phyloP scores from a whole-genome alignment of 2,329 filamentous ascomycete species.

The Xylariomycetidae sp. region DNA sequence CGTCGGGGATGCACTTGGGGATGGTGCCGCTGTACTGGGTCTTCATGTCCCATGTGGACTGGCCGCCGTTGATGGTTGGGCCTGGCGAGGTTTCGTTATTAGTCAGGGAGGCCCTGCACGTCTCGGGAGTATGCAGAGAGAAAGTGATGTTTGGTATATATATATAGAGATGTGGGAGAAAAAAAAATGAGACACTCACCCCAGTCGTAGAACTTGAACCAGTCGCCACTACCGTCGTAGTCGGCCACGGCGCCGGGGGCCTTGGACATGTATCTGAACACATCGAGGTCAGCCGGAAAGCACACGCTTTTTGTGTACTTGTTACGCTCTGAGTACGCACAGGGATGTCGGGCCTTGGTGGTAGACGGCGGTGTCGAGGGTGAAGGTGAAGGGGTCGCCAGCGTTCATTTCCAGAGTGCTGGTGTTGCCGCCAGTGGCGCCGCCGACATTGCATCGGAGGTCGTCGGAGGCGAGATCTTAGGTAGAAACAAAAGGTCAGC shows the following conservation, averaged over 20 bases:
- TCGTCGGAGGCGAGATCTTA: slow-evolving; percentile 33
- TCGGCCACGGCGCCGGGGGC: slow-evolving; percentile 28
- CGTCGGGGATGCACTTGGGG: slow-evolving; percentile 46
- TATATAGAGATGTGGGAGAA: too few species aligned
- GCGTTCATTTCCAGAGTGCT: slow-evolving; percentile 31
- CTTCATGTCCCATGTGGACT: slow-evolving; percentile 29
- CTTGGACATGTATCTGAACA: slow-evolving; percentile 33
- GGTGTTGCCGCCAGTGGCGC: slow-evolving; percentile 28
- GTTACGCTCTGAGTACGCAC: slow-evolving; percentile 4
- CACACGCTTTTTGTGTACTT: too few species aligned
- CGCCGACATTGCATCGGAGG: slow-evolving; percentile 37
- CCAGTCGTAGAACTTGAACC: slow-evolving; percentile 39
- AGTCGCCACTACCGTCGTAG: slow-evolving; percentile 35
- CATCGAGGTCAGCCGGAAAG: slow-evolving; percentile 2
- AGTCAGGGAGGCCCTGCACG: too few species aligned
- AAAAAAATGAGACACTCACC: too few species aligned
- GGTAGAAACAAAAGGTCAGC: background rate
- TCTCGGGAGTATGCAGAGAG: too few species aligned
- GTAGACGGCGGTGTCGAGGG: slow-evolving; percentile 34
- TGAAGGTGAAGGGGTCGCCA: slow-evolving; percentile 36
- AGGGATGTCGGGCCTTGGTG: slow-evolving; percentile 36
- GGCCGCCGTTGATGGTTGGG: slow-evolving; percentile 28
- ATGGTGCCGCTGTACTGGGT: slow-evolving; percentile 38
- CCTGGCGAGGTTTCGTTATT: too few species aligned
- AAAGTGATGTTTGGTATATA: too few species aligned